Evolutionary conservation across 2,329 filamentous ascomycete genomes (phyloP), one percentile per base, ranked within the genome.

Genomic region (Escovopsis sp.): DNA sequence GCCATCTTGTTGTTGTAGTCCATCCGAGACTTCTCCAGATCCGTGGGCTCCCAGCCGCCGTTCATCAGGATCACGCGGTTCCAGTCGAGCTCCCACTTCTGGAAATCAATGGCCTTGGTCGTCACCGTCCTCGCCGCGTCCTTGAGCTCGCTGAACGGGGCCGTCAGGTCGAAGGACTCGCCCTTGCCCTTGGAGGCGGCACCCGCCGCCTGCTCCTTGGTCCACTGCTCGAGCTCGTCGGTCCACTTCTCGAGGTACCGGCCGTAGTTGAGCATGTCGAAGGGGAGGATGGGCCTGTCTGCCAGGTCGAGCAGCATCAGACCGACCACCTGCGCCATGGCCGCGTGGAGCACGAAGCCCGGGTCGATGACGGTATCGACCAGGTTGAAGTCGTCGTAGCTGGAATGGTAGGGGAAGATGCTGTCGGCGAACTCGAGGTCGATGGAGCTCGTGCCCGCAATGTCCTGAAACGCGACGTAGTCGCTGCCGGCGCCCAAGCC

Each of bases 331-430:
- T 95, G 79, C 10, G 77, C 85, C 45, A 96, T 73, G 6, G 83
- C 63, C 35, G 70, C 73, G 63, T 96, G 91, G 56, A 94, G 91
- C 10, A 71, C 61, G 55, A 94, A 94, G 1, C 74, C 80, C 0
- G 86, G 86, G 57, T 98, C 91, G 19, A 84, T 80, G 46, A 84
- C 77, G 33, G 71, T 72, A 26, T 79, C 69, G 72, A 96, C 85
- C 80, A 86, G 89, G 37, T 87, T 81, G 52, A 84, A 88, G 42
- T 79, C 93, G 56, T 96, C 89, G 61, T 94, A 93, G 62, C 83
- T 91, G 46, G 82, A 88, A 60, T 87, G 80, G 41, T 80, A 77
- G 0, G 88, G 85, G 53, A 73, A 82, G 10, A 66, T 61, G 7
- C 72, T 66, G 37, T 82, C 83, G 33, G 66, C 54, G 55, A 98